phyloP scores from a whole-genome alignment of 2,329 filamentous ascomycete genomes.

The Bipolaris cookei region DNA sequence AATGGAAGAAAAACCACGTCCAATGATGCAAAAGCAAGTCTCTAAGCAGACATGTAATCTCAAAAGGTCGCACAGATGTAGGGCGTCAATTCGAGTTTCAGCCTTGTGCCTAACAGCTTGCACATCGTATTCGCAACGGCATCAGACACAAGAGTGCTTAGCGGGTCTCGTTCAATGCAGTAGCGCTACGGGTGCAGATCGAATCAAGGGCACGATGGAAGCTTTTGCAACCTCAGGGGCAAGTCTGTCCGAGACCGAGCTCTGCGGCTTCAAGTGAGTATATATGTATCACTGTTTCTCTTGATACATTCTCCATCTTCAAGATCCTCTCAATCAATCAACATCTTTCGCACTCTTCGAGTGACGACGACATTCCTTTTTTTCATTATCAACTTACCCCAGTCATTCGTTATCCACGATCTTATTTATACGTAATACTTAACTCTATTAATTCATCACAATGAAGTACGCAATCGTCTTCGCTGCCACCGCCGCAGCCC shows the following conservation, averaged over 20 bases:
- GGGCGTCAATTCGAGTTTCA: background rate
- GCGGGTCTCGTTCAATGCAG: conserved; percentile 4
- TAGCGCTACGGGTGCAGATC: conserved; percentile 3
- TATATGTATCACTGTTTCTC: conserved; percentile 17
- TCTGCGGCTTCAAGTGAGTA: conserved; percentile 5
- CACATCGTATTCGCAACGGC: conserved; percentile 5
- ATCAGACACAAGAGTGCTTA: background rate
- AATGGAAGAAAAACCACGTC: too few species aligned
- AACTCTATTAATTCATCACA: conserved; percentile 8
- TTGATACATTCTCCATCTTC: background rate
- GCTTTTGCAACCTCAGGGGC: conserved; percentile 21
- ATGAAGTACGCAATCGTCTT: conserved; percentile 39
- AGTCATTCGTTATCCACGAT: conserved; percentile 36
- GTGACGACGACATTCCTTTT: conserved; percentile 21
- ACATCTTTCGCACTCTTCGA: conserved; percentile 28
- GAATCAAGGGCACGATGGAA: conserved; percentile 1
- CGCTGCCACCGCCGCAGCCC: conserved; percentile 32
- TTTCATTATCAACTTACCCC: conserved; percentile 22
- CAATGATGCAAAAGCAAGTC: background rate
- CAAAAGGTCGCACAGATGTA: background rate
- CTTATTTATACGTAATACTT: conserved; percentile 12
- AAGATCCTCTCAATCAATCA: background rate
- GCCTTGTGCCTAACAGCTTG: conserved; percentile 1
- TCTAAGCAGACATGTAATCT: background rate
- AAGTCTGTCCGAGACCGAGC: background rate